Percentiles rank a stretch among this genome's conserved stretches.
These are phyloP conservation scores for Debaryomyces robertsiae DNA, from an alignment of 1,139 yeast species.

Conservation along the genomic window DNA sequence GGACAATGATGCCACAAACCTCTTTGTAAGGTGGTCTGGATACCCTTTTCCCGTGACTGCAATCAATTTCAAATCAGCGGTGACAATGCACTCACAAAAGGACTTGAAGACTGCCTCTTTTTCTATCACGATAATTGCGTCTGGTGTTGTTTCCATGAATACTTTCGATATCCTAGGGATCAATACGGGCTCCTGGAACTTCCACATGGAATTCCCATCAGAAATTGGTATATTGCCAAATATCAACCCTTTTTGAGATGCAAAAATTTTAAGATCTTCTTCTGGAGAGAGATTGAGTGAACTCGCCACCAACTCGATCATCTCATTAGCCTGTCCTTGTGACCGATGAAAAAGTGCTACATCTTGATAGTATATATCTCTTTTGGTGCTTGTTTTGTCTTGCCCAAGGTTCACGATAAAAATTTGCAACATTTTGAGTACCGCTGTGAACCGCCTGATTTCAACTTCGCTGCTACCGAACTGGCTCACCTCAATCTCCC, in stretches of 20 bases:
- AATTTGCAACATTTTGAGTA: conserved; percentile 23
- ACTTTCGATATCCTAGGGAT: conserved; percentile 23
- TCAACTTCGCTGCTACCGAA: conserved; percentile 12
- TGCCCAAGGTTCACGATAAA: conserved; percentile 22
- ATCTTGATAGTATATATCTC: conserved; percentile 70
- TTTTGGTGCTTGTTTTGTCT: conserved; percentile 43
- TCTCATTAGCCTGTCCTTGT: conserved; percentile 48
- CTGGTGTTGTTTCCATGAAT: conserved; percentile 5
- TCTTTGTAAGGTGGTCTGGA: conserved; percentile 46
- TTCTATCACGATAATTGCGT: conserved; percentile 57
- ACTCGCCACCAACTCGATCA: conserved; percentile 38
- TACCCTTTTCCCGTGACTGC: conserved; percentile 69
- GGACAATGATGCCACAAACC: conserved; percentile 23
- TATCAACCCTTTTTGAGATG: conserved; percentile 67
- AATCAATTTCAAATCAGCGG: conserved; percentile 24
- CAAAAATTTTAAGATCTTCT: conserved; percentile 45
- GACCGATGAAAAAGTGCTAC: conserved; percentile 50
- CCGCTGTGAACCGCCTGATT: conserved; percentile 16
- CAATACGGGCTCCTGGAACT: conserved; percentile 25
- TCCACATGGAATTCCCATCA: neutral
- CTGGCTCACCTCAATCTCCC: conserved; percentile 8
- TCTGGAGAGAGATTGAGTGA: conserved; percentile 28
- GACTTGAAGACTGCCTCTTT: conserved; percentile 59
- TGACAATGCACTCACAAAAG: conserved; percentile 26
- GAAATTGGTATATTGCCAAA: conserved; percentile 38